Conservation (phyloP, 345 rosid genomes). For the Clarkia xantiana region DNA sequence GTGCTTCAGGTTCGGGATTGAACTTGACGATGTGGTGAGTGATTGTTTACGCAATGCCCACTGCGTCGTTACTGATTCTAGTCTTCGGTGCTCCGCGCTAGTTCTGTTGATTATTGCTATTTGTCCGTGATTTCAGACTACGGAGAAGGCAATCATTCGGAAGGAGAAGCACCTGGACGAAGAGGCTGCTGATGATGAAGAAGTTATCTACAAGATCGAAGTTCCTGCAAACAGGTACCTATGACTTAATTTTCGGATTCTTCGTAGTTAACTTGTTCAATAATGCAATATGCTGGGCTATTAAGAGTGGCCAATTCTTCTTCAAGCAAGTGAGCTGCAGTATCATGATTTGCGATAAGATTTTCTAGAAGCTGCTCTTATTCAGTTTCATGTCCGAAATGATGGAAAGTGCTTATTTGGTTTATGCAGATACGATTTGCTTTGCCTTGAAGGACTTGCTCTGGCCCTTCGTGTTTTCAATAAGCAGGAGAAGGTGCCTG, state of each 20-base stretch:
- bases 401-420: background rate
- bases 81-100: background rate
- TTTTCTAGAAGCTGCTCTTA: too few relatives aligned
- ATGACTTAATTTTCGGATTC: background rate
- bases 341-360: too few relatives aligned
- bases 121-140: conserved; percentile 31
- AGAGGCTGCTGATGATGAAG: conserved; percentile 45
- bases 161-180: conserved; percentile 11
- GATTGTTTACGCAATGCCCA: background rate
- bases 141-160: conserved; percentile 19
- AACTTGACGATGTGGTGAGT: conserved; percentile 91
- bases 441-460: conserved; percentile 95
- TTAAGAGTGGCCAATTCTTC: too few relatives aligned
- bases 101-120: background rate
- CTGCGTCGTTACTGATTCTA: background rate
- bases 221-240: conserved; percentile 73
- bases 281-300: too few relatives aligned
- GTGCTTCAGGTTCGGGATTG: conserved; percentile 84
- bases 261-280: too few relatives aligned
- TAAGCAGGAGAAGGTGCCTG: conserved; percentile 44
- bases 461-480: conserved; percentile 80
- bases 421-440: conserved; percentile 64
- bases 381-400: background rate
- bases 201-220: conserved; percentile 76
- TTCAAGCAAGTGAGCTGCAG: too few relatives aligned